Conservation (phyloP, 345 rosid species). For the Pistacia vera region DNA sequence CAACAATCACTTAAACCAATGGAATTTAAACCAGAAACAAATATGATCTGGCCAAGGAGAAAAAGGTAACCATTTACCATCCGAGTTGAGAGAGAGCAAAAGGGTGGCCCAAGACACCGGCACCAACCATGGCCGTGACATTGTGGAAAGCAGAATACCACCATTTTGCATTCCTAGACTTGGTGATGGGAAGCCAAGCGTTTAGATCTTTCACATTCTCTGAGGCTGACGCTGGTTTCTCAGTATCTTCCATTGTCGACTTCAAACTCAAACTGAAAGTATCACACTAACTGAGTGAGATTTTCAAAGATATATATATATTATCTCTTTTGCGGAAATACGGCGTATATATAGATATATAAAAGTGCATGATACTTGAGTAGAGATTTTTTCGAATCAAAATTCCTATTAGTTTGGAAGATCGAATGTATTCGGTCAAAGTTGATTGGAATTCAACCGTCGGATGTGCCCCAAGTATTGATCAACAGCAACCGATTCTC, state of each 20-base stretch:
- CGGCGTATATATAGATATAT: too few relatives aligned
- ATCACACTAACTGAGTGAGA: not conserved
- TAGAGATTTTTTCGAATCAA: too few relatives aligned
- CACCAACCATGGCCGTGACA: constrained; percentile 83
- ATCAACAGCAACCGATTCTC: too few relatives aligned
- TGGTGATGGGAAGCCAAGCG: constrained; percentile 69
- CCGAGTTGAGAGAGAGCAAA: constrained; percentile 69
- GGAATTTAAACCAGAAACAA: not conserved
- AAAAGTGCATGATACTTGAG: too few relatives aligned
- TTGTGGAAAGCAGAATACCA: constrained; percentile 72
- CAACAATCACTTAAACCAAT: too few relatives aligned
- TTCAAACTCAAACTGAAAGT: not conserved
- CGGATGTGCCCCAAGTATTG: too few relatives aligned
- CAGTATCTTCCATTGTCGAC: not conserved
- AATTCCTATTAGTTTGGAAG: too few relatives aligned
- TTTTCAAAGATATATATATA: not conserved
- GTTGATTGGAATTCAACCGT: too few relatives aligned
- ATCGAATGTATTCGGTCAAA: too few relatives aligned
- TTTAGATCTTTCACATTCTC: constrained; percentile 28
- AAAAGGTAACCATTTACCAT: constrained; percentile 33
- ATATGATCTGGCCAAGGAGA: too few relatives aligned
- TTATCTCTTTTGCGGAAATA: not conserved
- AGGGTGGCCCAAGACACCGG: constrained; percentile 65
- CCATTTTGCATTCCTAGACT: constrained; percentile 63
- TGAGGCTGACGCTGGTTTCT: not conserved